Percentiles rank a stretch among this genome's conserved stretches.
These are phyloP conservation scores for Aspergillus fumigatiaffinis DNA, from an alignment of 2,329 filamentous ascomycete species.

Conservation along the genomic window DNA sequence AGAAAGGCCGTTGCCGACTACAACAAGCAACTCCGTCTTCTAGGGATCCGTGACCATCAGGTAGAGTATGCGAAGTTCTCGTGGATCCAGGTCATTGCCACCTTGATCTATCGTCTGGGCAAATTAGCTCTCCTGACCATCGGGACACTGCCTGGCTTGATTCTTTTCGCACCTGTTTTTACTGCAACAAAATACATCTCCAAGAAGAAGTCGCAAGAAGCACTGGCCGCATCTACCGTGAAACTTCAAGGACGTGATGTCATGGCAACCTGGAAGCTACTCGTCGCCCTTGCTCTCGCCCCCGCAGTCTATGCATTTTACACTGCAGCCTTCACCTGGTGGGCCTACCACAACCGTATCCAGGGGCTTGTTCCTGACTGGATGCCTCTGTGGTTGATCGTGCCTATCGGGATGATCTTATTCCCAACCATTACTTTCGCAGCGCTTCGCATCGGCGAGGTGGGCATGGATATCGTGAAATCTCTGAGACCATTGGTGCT, in stretches of 20 bases:
- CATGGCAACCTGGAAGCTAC: conserved; percentile 89
- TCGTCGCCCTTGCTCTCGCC: conserved; percentile 80
- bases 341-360: conserved; percentile 75
- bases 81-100: conserved; percentile 68
- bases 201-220: conserved; percentile 74
- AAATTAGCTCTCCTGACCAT: conserved; percentile 75
- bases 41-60: conserved; percentile 90
- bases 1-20: conserved; percentile 75
- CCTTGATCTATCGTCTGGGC: conserved; percentile 71
- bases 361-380: conserved; percentile 77
- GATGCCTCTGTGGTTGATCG: conserved; percentile 74
- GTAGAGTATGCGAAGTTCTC: conserved; percentile 87
- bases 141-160: conserved; percentile 77
- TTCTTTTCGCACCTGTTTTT: conserved; percentile 87
- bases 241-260: conserved; percentile 87
- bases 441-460: conserved; percentile 88
- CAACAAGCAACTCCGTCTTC: conserved; percentile 78
- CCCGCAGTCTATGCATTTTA: conserved; percentile 80
- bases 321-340: conserved; percentile 67
- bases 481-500: conserved; percentile 83
- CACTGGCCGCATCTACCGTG: conserved; percentile 78
- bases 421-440: conserved; percentile 90
- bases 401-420: conserved; percentile 69
- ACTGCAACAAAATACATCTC: conserved; percentile 79
- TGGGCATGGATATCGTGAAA: conserved; percentile 98